Evolutionary conservation across 2,329 filamentous ascomycete species (phyloP).

Genomic region (Diaporthe humulicola): DNA sequence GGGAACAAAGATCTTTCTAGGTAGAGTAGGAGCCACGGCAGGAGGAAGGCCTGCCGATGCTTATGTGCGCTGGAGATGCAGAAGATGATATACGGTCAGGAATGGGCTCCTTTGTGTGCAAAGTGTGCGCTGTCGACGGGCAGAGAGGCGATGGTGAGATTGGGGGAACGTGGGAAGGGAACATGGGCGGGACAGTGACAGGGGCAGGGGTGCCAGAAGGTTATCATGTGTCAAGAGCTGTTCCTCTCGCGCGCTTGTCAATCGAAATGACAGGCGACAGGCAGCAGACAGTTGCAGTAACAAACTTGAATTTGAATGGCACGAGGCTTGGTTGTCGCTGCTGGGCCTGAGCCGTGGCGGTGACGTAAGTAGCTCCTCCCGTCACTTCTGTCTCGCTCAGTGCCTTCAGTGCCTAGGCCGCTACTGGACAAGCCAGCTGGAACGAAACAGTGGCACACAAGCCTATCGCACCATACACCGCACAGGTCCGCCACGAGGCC

Average conservation of each 20-base stretch:
- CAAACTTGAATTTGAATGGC: conserved; percentile 21
- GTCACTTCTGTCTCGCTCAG: neutral
- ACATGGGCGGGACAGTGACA: neutral
- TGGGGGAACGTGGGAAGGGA: neutral
- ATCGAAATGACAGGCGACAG: conserved; percentile 27
- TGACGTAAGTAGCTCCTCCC: conserved; percentile 18
- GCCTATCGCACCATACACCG: neutral
- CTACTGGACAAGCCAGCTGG: neutral
- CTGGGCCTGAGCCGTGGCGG: conserved; percentile 3
- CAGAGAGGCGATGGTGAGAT: conserved; percentile 1
- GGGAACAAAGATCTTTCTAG: neutral
- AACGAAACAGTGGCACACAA: neutral
- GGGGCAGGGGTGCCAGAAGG: conserved; percentile 8
- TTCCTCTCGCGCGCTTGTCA: conserved; percentile 8
- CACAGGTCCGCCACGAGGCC: neutral
- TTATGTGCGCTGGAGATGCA: neutral
- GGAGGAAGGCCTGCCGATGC: neutral
- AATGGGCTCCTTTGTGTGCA: neutral
- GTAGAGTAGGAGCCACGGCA: neutral
- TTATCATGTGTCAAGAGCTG: conserved; percentile 22
- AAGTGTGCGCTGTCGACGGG: neutral
- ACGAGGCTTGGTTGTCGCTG: neutral
- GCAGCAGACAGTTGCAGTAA: neutral
- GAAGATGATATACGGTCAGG: neutral
- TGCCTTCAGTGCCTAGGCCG: neutral